Conservation (phyloP, 208 protist species). For the Trypanosoma grayi region DNA sequence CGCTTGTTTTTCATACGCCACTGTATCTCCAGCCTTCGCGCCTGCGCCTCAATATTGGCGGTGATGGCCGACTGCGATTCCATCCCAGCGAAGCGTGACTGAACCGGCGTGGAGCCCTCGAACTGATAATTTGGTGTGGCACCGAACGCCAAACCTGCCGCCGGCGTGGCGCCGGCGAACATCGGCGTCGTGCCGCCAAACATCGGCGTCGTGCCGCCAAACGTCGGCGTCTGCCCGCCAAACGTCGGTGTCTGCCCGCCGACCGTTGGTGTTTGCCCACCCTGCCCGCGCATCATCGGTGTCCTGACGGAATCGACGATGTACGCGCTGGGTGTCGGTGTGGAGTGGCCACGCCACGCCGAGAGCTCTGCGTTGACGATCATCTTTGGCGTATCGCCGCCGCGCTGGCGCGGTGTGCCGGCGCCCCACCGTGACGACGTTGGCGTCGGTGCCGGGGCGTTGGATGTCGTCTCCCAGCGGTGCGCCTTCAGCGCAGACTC, state of each 20-base stretch:
- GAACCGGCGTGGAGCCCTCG: slow-evolving; percentile 77
- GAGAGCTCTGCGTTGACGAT: slow-evolving; percentile 38
- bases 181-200: slow-evolving; percentile 29
- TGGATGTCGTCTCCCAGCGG: slow-evolving; percentile 48
- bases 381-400: slow-evolving; percentile 58
- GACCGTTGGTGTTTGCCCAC: slow-evolving; percentile 8
- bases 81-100: slow-evolving; percentile 65
- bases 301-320: slow-evolving; percentile 51
- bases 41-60: slow-evolving; percentile 66
- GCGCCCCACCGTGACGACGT: slow-evolving; percentile 64
- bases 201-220: slow-evolving; percentile 40
- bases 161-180: slow-evolving; percentile 34
- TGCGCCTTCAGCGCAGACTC: slow-evolving; percentile 53
- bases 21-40: slow-evolving; percentile 77
- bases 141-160: slow-evolving; percentile 43
- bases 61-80: slow-evolving; percentile 67
- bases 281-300: slow-evolving; percentile 31
- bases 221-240: slow-evolving; percentile 48
- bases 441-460: slow-evolving; percentile 20
- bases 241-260: slow-evolving; percentile 17
- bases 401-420: slow-evolving; percentile 76
- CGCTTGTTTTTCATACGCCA: slow-evolving; percentile 85
- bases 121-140: slow-evolving; percentile 89
- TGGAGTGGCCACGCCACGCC: slow-evolving; percentile 73
- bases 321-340: slow-evolving; percentile 55